Conservation (phyloP, 1,284 basidiomycete genomes). For the Ceratobasidium sp. region DNA sequence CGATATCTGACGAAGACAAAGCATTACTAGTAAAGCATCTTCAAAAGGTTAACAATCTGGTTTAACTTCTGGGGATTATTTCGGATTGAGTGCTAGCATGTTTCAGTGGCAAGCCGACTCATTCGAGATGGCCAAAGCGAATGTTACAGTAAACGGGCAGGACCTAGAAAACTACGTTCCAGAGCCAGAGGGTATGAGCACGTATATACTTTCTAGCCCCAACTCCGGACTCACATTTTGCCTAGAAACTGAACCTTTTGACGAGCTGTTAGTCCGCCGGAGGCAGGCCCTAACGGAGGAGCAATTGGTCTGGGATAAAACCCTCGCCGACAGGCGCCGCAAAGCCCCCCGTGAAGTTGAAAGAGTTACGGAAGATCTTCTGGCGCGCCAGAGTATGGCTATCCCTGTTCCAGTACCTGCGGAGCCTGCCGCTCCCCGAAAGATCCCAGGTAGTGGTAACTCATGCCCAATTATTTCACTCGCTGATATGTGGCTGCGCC, state of each 20-base stretch:
- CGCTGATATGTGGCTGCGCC: background rate
- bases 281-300: constrained; percentile 78
- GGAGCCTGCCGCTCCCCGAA: constrained; percentile 2
- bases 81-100: background rate
- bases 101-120: constrained; percentile 68
- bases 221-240: background rate
- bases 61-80: constrained; percentile 37
- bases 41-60: constrained; percentile 59
- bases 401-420: constrained; percentile 14
- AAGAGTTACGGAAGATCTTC: constrained; percentile 61
- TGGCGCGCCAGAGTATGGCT: constrained; percentile 59
- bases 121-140: constrained; percentile 72
- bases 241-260: constrained; percentile 78
- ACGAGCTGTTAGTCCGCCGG: constrained; percentile 78
- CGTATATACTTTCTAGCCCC: background rate
- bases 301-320: constrained; percentile 71
- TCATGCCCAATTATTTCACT: background rate
- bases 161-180: constrained; percentile 73
- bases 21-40: constrained; percentile 62
- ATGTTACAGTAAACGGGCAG: constrained; percentile 81
- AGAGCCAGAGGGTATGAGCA: constrained; percentile 55
- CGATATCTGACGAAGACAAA: constrained; percentile 56
- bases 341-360: constrained; percentile 66
- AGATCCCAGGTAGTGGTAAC: constrained; percentile 1
- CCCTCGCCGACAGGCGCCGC: constrained; percentile 70